Evolutionary conservation across 2,329 filamentous ascomycete species (phyloP), one percentile per base, ranked within the genome.

Genomic region (Dendryphion nanum): DNA sequence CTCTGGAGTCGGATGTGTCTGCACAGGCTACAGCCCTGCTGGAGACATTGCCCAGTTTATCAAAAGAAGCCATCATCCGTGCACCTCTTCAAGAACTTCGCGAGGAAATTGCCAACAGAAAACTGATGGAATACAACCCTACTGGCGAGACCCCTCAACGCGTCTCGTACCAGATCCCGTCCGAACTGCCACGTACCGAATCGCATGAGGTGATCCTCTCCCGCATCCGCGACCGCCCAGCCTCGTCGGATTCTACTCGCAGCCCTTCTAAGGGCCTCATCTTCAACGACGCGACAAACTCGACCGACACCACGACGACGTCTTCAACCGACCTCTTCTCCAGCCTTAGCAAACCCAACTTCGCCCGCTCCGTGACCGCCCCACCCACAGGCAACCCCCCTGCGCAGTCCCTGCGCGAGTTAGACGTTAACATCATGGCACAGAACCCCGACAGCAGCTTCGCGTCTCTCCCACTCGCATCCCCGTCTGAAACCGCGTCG

Each of bases 111-210:
- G 69, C 76, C 13, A 70, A 67, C 32, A 81, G 83, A 1, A 66
- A 73, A 4, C 74, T 97, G 36, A 76, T 82, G 37, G 89, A 96
- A 60, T 97, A 97, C 63, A 73, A 80, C 24, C 79, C 86, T 0
- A 97, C 93, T 0, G 91, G 93, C 35, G 76, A 85, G 32, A 97
- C 93, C 1, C 93, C 93, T 0, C 81, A 86, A 57, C 93, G 90
- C 68, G 72, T 76, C 19, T 75, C 81, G 36, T 98, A 97, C 66
- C 75, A 80, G n/a, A 95, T 88, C 57, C 86, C 89, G 0, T 85
- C 79, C 2, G 73, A 77, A 2, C 74, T 98, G 1, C 93, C 93
- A 3, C 81, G 83, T 18, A 97, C 93, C 1, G 78, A 81, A 54
- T 55, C 68, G 1, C 79, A 83, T 53, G 77, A 82, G 10, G 68